phyloP scores from a whole-genome alignment of 1,284 basidiomycete species.

The Austropuccinia psidii region DNA sequence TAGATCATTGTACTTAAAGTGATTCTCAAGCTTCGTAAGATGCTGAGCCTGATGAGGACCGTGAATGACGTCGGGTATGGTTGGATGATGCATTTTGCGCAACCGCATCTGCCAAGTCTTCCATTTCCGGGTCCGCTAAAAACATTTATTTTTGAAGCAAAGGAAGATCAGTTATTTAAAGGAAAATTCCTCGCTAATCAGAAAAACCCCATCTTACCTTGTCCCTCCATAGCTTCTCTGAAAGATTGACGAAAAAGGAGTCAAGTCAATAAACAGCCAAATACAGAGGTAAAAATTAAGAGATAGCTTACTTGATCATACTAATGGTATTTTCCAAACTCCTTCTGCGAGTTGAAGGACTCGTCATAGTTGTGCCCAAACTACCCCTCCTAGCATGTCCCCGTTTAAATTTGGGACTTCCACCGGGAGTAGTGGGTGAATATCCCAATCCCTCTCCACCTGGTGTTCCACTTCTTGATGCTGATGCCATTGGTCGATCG shows the following conservation, averaged over 20 bases:
- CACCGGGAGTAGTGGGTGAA: constrained; percentile 29
- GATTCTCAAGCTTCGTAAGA: no score
- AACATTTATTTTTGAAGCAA: background rate
- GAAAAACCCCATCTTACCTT: constrained; percentile 13
- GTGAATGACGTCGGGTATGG: constrained; percentile 25
- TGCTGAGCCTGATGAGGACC: constrained; percentile 22
- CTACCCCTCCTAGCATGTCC: constrained; percentile 80
- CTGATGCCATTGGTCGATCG: background rate
- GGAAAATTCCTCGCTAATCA: background rate
- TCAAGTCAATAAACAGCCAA: background rate
- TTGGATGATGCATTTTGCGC: constrained; percentile 31
- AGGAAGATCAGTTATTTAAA: background rate
- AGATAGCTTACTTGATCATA: constrained; percentile 61
- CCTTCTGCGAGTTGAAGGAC: constrained; percentile 81
- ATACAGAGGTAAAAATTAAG: background rate
- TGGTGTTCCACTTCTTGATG: constrained; percentile 10
- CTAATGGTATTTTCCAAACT: constrained; percentile 93
- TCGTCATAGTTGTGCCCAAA: constrained; percentile 91
- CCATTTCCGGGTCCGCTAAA: constrained; percentile 33
- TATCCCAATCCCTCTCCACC: constrained; percentile 16
- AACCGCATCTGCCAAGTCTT: constrained; percentile 33
- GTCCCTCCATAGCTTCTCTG: constrained; percentile 36
- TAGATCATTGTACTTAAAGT: no score
- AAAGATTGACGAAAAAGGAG: background rate
- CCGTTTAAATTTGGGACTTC: constrained; percentile 54